Base-by-base conservation (phyloP, 108 stramenopile species). In the Conticribra weissflogii region DNA sequence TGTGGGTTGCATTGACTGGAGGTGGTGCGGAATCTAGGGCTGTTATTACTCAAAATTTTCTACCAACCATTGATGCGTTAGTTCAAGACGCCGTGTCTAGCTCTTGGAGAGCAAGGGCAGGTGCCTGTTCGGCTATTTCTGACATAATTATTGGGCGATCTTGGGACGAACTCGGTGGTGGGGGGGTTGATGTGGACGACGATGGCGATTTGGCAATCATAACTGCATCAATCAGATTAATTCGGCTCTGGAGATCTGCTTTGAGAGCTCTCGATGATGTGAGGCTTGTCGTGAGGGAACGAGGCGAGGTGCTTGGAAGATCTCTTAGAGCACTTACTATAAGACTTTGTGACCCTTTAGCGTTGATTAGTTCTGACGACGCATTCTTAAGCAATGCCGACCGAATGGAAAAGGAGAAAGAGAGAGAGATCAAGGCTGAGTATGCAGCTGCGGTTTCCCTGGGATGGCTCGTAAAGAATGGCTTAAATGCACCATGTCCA, bases 211-310 rank as follows among this genome's bases (percentile, higher is more conserved):
- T 51, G 16, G 68, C 57, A 22, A 54, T 68, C 19, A 49, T 56
- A 18, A 61, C 66, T 29, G 91, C 88, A 12, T 89, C 84, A 9
- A 68, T 84, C 18, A 79, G 94, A 17, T 72, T 95, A 17, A 76
- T 92, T 54, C 74, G 83, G 16, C 56, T 95, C 9, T 95, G 87
- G 89, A 80, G 69, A 46, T 66, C 76, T n/a, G 77, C 85, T 1
- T 82, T 88, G 63, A 61, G 94, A 64, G 83, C 91, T 29, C 67
- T 95, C 4, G 94, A 95, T 71, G 94, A 95, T 47, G 94, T 95
- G 17, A 64, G 89, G 33, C 69, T 51, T 0, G 61, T 79, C 22
- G 94, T 95, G 9, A 65, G 94, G 66, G 91, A 92, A 51, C 79
- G 73, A 31, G 93, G 90, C 0, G 93, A 91, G 57, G 52, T 81